Evolutionary conservation across 192 early-diverging fungal species (phyloP), one percentile per base, ranked within the genome.

Genomic region (Entophlyctis luteolus): DNA sequence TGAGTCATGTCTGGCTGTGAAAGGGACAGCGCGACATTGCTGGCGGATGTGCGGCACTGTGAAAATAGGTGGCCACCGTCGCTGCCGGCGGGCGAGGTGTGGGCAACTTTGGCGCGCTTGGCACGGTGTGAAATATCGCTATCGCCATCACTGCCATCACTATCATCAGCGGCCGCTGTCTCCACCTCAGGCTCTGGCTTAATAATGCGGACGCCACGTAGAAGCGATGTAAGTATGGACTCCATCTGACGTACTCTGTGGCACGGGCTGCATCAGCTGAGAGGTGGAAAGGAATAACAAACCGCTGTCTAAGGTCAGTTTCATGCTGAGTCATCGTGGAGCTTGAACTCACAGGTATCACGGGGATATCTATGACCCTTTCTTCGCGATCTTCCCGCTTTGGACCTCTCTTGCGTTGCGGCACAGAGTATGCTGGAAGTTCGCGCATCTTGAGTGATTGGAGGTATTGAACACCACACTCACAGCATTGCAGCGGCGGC

Each of bases 361-460:
- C n/a, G n/a, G n/a, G n/a, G n/a, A n/a, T n/a, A n/a, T n/a, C n/a
- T n/a, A n/a, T n/a, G n/a, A n/a, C 42, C 14, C 16, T 16, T 8
- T 16, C 10, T 22, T 18, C 32, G 20, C 47, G 39, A 8, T 48
- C 48, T 32, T 63, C 62, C 25, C 35, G 25, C 48, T 63, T 63
- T 33, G 62, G 62, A 20, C 62, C 62, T 0, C 62, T 20, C 32
- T 63, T 63, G 42, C 42, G 45, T 29, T 63, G 62, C 22, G 62
- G 62, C 4, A 63, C 62, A 12, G 62, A 63, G 48, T 49, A 63
- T 22, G 47, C 62, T 63, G 47, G 28, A 23, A 25, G n/a, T 4
- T 18, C 1, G 2, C n/a, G 42, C 14, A 16, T 20, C 22, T 5
- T 3, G 23, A 28, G 34, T 34, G 29, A 58, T 18, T 27, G 10